Evolutionary conservation across 108 stramenopile genomes (phyloP).

Genomic region (Cyclostephanos tholiformis): DNA sequence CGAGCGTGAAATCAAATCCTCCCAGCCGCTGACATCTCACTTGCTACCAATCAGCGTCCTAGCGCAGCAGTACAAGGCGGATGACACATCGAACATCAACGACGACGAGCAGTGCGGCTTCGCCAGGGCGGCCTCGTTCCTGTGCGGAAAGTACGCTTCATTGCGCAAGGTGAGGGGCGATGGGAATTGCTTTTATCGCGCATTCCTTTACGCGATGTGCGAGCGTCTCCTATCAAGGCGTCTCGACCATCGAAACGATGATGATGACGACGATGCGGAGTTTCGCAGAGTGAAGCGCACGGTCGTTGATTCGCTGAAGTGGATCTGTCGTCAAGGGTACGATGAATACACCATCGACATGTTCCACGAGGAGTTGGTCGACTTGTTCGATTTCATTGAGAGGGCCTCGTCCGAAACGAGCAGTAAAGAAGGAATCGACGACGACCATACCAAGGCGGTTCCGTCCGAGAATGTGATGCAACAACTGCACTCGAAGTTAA

Average conservation of each 20-base stretch:
- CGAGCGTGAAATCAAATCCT: conserved; percentile 63
- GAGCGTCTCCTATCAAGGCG: conserved; percentile 54
- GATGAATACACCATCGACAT: conserved; percentile 72
- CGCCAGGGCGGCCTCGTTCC: conserved; percentile 42
- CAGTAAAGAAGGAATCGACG: background rate
- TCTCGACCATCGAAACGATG: background rate
- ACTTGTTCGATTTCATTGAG: conserved; percentile 60
- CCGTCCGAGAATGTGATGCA: conserved; percentile 15
- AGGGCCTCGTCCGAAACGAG: conserved; percentile 6
- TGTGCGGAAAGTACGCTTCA: conserved; percentile 56
- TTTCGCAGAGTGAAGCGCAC: conserved; percentile 24
- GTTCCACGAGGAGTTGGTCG: conserved; percentile 75
- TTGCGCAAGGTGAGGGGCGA: conserved; percentile 88
- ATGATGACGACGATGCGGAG: conserved; percentile 18
- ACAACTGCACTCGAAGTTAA: conserved; percentile 19
- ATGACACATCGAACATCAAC: background rate
- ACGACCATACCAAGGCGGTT: background rate
- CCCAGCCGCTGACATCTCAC: conserved; percentile 68
- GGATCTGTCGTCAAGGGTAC: conserved; percentile 68
- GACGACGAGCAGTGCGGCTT: conserved; percentile 42
- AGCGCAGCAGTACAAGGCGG: conserved; percentile 26
- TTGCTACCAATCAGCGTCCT: conserved; percentile 47
- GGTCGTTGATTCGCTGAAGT: conserved; percentile 27
- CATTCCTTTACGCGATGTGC: conserved; percentile 82
- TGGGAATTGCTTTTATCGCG: conserved; percentile 95